Conservation (phyloP, 768 basidiomycete species). For the Exidia glandulosa region DNA sequence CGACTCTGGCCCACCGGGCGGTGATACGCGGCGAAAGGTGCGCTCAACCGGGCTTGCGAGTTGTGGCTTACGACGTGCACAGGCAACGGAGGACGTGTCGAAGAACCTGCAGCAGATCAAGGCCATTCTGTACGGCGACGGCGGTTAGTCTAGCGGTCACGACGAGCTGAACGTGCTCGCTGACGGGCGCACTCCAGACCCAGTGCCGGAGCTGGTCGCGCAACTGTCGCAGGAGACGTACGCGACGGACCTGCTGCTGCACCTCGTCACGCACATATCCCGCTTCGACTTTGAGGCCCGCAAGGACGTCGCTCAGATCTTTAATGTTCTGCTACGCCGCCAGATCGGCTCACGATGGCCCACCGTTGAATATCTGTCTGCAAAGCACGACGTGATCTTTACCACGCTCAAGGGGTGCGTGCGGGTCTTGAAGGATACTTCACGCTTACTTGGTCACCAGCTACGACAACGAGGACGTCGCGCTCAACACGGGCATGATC, state of each 20-base stretch:
- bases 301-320: conserved; percentile 75
- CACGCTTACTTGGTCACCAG: conserved; percentile 21
- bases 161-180: not conserved
- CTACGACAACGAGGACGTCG: conserved; percentile 92
- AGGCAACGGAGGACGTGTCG: conserved; percentile 85
- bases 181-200: conserved; percentile 35
- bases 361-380: conserved; percentile 88
- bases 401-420: conserved; percentile 59
- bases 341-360: conserved; percentile 92
- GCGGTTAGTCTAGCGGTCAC: conserved; percentile 35
- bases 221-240: conserved; percentile 96
- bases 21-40: conserved; percentile 75
- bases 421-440: conserved; percentile 10
- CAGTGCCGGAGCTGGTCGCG: conserved; percentile 79
- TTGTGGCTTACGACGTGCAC: conserved; percentile 3
- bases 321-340: conserved; percentile 78
- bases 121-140: conserved; percentile 75
- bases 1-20: conserved; percentile 61
- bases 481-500: conserved; percentile 96
- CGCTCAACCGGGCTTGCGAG: conserved; percentile 1
- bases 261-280: conserved; percentile 70
- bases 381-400: conserved; percentile 65
- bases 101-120: conserved; percentile 90
- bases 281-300: conserved; percentile 92
- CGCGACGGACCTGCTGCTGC: conserved; percentile 73